Base-by-base conservation (phyloP, 768 basidiomycete genomes). In the Cystobasidium tubakii region DNA sequence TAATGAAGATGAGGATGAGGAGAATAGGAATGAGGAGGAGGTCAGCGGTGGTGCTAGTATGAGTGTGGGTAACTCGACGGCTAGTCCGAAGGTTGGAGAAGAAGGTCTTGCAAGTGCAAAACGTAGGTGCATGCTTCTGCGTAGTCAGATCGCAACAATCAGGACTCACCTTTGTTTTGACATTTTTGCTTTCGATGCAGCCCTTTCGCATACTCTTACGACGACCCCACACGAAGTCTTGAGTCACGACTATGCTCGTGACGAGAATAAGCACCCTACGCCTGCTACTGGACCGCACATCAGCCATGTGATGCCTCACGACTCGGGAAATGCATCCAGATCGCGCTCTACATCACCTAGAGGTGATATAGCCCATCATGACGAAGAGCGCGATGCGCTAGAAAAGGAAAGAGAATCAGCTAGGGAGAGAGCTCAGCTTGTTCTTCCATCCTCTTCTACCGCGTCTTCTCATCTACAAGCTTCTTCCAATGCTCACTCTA, bases 1-100 rank as follows among this genome's bases (percentile, higher is more conserved):
- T 19, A 53, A 71, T 33, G 54, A 57, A 36, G 55, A 71, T 33
- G 21, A 55, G 15, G 55, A 57, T 9, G 69, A 60, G 21, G 46
- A 60, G 9, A 21, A 27, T 27, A 4, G 3, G 57, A 65, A 39
- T 42, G 15, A 19, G 43, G 39, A 31, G 29, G 25, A 46, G 3
- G 7, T 33, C 3, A 65, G 31, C 25, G 31, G 2, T 23, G 57
- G 19, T 21, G 31, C 31, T 29, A 31, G 57, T 62, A 39, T 39
- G 57, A 62, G 57, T 29, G 57, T 29, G 4, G 57, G 31, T 23
- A 31, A 33, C 15, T 62, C 36, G 57, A 31, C 57, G 9, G 25
- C 57, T 39, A 39, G 46, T 39, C 36, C 31, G 17, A 27, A 60
- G 21, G 6, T 6, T 12, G 25, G 10, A 29, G 27, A 27, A 60